Conservation (phyloP, 495 filamentous ascomycete genomes). For the Penicillium dipodomyicola region DNA sequence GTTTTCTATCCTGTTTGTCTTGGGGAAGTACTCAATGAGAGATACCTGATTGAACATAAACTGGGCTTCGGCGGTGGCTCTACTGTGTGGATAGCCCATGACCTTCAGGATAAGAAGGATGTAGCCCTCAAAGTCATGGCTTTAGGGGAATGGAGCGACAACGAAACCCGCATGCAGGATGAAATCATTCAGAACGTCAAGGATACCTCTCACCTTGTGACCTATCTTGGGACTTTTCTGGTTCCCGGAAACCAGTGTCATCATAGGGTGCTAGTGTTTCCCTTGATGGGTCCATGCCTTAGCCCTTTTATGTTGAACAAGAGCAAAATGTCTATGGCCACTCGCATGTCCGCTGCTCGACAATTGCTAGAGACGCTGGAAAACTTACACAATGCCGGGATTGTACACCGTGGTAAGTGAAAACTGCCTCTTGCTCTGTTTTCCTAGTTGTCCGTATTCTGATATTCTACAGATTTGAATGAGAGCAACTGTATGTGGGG, state of each 20-base stretch:
- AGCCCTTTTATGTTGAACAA: constrained; percentile 9
- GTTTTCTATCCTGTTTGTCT: constrained; percentile 20
- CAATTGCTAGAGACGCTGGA: constrained; percentile 28
- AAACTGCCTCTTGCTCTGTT: too few species aligned
- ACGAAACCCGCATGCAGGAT: constrained; percentile 25
- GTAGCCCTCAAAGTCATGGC: constrained; percentile 31
- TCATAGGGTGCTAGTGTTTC: constrained; percentile 31
- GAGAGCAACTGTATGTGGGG: constrained; percentile 26
- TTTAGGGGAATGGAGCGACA: constrained; percentile 18
- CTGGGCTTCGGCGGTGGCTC: constrained; percentile 85
- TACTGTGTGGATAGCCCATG: constrained; percentile 69
- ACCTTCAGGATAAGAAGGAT: constrained; percentile 30
- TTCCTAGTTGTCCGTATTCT: background rate
- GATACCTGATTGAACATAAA: constrained; percentile 82
- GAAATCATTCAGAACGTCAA: constrained; percentile 26
- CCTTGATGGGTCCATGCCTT: constrained; percentile 29
- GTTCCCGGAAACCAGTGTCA: constrained; percentile 15
- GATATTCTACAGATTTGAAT: constrained; percentile 20
- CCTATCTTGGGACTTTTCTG: constrained; percentile 20
- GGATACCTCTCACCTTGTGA: constrained; percentile 30
- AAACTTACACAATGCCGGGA: constrained; percentile 27
- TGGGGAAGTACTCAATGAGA: constrained; percentile 52
- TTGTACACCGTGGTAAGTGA: constrained; percentile 26
- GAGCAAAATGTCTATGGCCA: constrained; percentile 11
- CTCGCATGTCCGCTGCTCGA: constrained; percentile 32